Base-by-base conservation (phyloP, 306 rosid species). In the Trichosanthes truncata region DNA sequence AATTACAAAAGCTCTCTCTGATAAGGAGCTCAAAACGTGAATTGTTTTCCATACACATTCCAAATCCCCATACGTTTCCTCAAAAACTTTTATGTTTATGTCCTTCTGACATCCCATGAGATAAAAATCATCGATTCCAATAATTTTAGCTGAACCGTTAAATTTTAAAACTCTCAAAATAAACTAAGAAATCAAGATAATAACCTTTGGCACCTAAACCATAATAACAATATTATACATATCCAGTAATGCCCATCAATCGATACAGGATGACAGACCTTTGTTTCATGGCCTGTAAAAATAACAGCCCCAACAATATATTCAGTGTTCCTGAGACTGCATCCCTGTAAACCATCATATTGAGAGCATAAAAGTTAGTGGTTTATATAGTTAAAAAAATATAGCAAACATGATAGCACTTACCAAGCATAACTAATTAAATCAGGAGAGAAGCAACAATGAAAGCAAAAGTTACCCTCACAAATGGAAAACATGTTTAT, bases 321-420 rank as follows among this genome's bases (percentile, higher is more conserved):
- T 68, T 93, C 96, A 3, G 99, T 95, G 87, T 95, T 95, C 87
- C 97, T 90, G 81, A 95, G 99, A 85, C 97, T 95, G 90, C 99
- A 95, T 25, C 99, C 99, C 99, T 95, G 93, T 77, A 84, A 84
- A 79, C 6, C 63, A 49, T 63, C 76, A 65, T 53, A 83, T 51
- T 51, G 78, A 57, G 31, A 20, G 53, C 77, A 82, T 73, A 69
- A 18, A 66, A 55, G 74, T 71, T 81, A 87, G 55, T 53, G 68
- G 29, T 76, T 33, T 69, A 68, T 40, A 17, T 79, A 83, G 41
- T 26, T 48, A 56, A 20, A 51, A 73, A 55, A 48, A 23, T 66
- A 82, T 80, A 43, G 52, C 55, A 57, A 62, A 84, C 60, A 77
- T 46, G 35, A 33, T 65, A 74, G 71, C 26, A 53, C 56, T 49